Percentiles rank a stretch among this genome's conserved stretches.
These are phyloP conservation scores for Aegilops sharonensis DNA, from an alignment of 176 grass and related monocot genomes.

Conservation along the genomic window DNA sequence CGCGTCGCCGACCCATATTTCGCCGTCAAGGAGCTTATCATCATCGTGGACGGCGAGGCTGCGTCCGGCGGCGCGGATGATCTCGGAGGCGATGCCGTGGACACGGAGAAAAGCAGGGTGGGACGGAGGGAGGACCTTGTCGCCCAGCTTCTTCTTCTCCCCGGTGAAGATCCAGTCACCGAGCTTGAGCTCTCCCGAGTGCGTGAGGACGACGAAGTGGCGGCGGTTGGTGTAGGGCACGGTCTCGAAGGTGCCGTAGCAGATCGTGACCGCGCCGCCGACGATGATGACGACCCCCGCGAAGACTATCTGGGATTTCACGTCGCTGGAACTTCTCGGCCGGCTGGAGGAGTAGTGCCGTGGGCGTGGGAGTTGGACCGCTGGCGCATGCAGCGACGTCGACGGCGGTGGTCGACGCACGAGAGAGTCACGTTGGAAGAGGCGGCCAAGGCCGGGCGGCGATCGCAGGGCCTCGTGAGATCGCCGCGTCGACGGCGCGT, in stretches of 20 bases:
- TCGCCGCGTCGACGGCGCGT: not conserved
- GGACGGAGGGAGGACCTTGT: not conserved
- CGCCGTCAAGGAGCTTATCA: too few species aligned
- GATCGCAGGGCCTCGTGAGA: not conserved
- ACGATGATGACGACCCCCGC: not conserved
- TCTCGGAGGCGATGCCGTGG: not conserved
- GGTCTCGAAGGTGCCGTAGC: not conserved
- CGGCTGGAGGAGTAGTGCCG: not conserved
- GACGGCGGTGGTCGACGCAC: not conserved
- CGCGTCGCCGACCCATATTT: not conserved
- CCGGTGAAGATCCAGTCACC: not conserved
- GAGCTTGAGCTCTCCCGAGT: not conserved
- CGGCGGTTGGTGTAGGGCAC: not conserved
- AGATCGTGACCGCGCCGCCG: not conserved
- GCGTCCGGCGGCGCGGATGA: not conserved
- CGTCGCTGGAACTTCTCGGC: not conserved
- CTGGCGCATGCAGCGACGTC: not conserved
- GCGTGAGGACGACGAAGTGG: not conserved
- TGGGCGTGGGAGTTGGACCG: not conserved
- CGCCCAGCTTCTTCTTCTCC: not conserved
- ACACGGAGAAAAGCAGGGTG: not conserved
- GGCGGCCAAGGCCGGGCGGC: not conserved
- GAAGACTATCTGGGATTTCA: not conserved
- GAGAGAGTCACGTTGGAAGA: not conserved
- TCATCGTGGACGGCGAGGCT: not conserved